Evolutionary conservation across 2,329 filamentous ascomycete species (phyloP), one percentile per base, ranked within the genome.

Genomic region (Bipolaris victoriae): DNA sequence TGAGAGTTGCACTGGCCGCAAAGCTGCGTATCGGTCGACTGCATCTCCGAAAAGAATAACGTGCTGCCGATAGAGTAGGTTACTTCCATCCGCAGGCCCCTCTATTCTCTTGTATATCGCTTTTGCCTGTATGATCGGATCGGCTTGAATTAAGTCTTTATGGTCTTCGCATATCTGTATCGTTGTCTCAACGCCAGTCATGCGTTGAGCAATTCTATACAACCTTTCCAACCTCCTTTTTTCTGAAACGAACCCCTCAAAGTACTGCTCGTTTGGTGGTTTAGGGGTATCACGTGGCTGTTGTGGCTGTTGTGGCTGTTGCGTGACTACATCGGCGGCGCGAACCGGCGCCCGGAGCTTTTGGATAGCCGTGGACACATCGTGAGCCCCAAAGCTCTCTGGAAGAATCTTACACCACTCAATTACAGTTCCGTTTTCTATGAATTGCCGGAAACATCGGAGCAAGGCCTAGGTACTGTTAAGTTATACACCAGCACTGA

Each of bases 371-470:
- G 20, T 41, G 20, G 41, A 31, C 26, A 31, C 22, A 26, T 39
- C 7, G 16, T 5, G 33, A 39, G 33, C 33, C 18, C 7, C 5
- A 39, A 37, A 24, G n/a, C 13, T 39, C 24, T 49, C 36, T 41
- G 35, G 47, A 31, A 49, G 36, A 31, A 49, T 18, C n/a, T 7
- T 4, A 49, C 35, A 41, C 36, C 22, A 49, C 47, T 49, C 35
- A 9, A 41, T 24, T 33, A 41, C 13, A 49, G 47, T 49, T 7
- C 35, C 47, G 11, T 20, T 41, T 41, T 31, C 2, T 18, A 49
- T 31, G 22, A 49, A 49, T 18, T 31, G 15, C 41, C 7, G 22
- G 36, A 49, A 49, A 41, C 22, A 41, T 31, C 15, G 5, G 5
- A 49, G 47, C 22, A 49, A 33, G 24, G 22, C 36, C 47, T 49